Base-by-base conservation (phyloP, 2,329 filamentous ascomycete species). In the Verticillium tricorpus region DNA sequence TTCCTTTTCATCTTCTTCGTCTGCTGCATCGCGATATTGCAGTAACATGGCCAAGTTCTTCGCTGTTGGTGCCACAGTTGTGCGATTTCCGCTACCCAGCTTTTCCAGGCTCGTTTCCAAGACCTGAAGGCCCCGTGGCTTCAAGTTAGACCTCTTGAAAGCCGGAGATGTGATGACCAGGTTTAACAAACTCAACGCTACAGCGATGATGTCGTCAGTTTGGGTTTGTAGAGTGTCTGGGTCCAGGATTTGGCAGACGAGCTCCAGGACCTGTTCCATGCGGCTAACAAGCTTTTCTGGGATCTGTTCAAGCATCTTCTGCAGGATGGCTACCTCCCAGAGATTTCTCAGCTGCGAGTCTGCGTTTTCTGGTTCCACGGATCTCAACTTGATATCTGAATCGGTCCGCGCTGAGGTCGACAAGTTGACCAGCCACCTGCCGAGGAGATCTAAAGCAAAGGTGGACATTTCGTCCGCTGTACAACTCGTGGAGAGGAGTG, bases 241-340 rank as follows among this genome's bases (percentile, higher is more conserved):
- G 5, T 75, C 72, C 1, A 92, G 71, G 0, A 92, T 80, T 61
- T 89, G 82, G 58, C 79, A 78, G 57, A 89, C 82, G 2, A 93
- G 79, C 56, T 86, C 82, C 2, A 92, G 75, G 7, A 91, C 80
- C 66, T 90, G 86, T 54, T 82, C 82, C 2, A 89, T 88, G 61
- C 86, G 83, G 35, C 80, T 82, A 34, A 89, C 82, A 14, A 92
- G 79, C 64, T 85, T 86, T 25, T 88, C 83, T 1, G 87, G 82
- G 56, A 88, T 82, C 56, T 78, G 81, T 28, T 85, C 82, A 72
- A 91, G 85, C 74, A 92, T 81, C 37, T 81, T 82, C 68, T 90
- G 87, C 8, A 91, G 78, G 0, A 91, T 73, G 57, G 86, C 86
- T 5, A 87, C 79, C 64, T 89, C 81, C 6, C 82, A 72, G 1